Evolutionary conservation across 805 yeast species (phyloP), one percentile per base, ranked within the genome.

Genomic region (Metschnikowia kunwiensis): DNA sequence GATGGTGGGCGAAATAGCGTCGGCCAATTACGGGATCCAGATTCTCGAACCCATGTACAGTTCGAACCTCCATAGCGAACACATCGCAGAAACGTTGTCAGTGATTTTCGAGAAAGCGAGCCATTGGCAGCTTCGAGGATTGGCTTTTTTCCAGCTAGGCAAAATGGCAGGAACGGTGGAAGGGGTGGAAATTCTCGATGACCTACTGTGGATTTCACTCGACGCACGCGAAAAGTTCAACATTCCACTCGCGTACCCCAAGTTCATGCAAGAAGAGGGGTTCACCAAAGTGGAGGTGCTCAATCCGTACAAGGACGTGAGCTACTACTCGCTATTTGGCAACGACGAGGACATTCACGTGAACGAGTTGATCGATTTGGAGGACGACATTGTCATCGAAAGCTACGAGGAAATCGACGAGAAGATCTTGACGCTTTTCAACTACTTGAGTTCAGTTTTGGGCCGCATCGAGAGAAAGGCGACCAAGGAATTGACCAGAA

Each of bases 171-270:
- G 71, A 15, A 86, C 95, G 0, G 65, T 63, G 11, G 87, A 86
- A 51, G 97, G 97, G 0, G 71, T 80, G 15, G 97, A 89, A 53
- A 77, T 88, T 11, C 63, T 89, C 38, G 95, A 86, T 53, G 95
- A 87, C 49, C 65, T 74, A 36, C 80, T 80, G 1, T 91, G 97
- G 97, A 39, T 44, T 7, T 41, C 49, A 1, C 26, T 42, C 13
- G 32, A 38, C 6, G 27, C 41, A 1, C 16, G 21, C 3, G 24
- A 26, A 7, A 23, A 24, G 15, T 21, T 15, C 8, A 20, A 29
- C 3, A 5, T 42, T 6, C 29, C 40, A 5, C 28, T 47, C 7
- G 52, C 52, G 1, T 49, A 49, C 14, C 53, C 53, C 5, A 36
- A 27, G 12, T 27, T 34, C 17, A 35, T 49, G 42, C 41, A 44